phyloP scores from a whole-genome alignment of 2,329 filamentous ascomycete genomes.

The Pseudopithomyces chartarum region DNA sequence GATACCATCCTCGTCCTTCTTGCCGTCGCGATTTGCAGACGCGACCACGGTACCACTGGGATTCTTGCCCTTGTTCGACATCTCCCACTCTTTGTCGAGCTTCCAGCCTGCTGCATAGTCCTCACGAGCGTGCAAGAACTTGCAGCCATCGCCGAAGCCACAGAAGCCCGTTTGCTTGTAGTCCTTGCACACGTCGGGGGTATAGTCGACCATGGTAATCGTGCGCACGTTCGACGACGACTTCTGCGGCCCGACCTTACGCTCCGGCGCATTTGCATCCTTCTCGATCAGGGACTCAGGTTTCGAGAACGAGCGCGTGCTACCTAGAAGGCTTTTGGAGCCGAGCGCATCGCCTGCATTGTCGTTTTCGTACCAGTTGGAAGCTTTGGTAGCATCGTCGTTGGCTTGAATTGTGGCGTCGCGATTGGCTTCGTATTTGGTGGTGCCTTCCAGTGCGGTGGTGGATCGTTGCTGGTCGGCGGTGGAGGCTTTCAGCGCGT shows the following conservation, averaged over 20 bases:
- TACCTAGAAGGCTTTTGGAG: conserved; percentile 64
- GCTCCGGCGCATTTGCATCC: conserved; percentile 73
- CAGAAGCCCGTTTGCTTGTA: conserved; percentile 74
- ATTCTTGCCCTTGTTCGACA: conserved; percentile 68
- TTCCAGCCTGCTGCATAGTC: conserved; percentile 94
- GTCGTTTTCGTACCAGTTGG: conserved; percentile 89
- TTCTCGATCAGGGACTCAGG: conserved; percentile 70
- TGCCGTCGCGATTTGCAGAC: conserved; percentile 58
- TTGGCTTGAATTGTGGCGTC: conserved; percentile 65
- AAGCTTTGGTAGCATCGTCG: conserved; percentile 88
- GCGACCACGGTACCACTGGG: conserved; percentile 59
- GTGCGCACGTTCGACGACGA: conserved; percentile 87
- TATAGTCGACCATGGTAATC: conserved; percentile 87
- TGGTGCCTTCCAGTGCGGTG: conserved; percentile 49
- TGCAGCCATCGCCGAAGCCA: conserved; percentile 79
- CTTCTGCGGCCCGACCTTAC: conserved; percentile 83
- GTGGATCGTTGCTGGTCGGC: conserved; percentile 53
- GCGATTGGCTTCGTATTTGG: conserved; percentile 66
- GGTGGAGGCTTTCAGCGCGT: conserved; percentile 69
- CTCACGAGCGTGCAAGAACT: conserved; percentile 76
- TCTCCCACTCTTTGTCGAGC: conserved; percentile 92
- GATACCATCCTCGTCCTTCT: conserved; percentile 56
- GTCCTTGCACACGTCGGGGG: conserved; percentile 94
- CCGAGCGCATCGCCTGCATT: conserved; percentile 57
- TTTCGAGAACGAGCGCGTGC: conserved; percentile 56